These are phyloP conservation scores for Trichosporon ovoides DNA, from an alignment of 1,284 basidiomycete genomes.

Conservation along the genomic window DNA sequence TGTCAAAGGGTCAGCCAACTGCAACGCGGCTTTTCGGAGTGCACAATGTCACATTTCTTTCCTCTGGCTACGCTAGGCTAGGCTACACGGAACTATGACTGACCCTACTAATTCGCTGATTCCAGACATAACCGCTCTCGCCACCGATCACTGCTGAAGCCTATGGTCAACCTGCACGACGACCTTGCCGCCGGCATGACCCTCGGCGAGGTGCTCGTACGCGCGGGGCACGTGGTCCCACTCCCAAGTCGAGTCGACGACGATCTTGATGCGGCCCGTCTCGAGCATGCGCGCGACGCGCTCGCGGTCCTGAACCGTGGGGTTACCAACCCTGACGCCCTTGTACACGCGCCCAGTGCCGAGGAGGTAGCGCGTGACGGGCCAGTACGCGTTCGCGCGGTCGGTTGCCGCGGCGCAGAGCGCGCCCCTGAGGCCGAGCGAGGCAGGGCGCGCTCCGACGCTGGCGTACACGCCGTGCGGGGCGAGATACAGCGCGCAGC, in stretches of 20 bases:
- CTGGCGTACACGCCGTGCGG: constrained; percentile 8
- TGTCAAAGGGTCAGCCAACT: too few species aligned
- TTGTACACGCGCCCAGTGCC: constrained; percentile 10
- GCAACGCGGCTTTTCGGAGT: too few species aligned
- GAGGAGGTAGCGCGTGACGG: neutral
- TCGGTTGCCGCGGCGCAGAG: constrained; percentile 8
- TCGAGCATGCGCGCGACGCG: constrained; percentile 10
- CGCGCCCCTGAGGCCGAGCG: constrained; percentile 7
- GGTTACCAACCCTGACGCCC: constrained; percentile 5
- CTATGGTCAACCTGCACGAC: constrained; percentile 32
- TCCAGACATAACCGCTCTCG: too few species aligned
- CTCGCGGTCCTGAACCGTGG: constrained; percentile 6
- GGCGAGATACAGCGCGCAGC: constrained; percentile 8
- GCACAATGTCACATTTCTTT: too few species aligned
- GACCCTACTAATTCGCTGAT: too few species aligned
- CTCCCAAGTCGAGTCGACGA: constrained; percentile 44
- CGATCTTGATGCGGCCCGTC: neutral
- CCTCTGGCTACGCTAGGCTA: too few species aligned
- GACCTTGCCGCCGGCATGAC: constrained; percentile 61
- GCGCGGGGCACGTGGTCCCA: constrained; percentile 59
- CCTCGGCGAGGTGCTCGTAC: constrained; percentile 58
- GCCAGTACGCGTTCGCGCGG: constrained; percentile 17
- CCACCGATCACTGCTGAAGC: neutral
- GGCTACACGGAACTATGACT: too few species aligned
- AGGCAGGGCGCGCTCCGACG: constrained; percentile 24